Conservation (phyloP, 2,329 filamentous ascomycete genomes). For the Rutstroemia sydowiana region DNA sequence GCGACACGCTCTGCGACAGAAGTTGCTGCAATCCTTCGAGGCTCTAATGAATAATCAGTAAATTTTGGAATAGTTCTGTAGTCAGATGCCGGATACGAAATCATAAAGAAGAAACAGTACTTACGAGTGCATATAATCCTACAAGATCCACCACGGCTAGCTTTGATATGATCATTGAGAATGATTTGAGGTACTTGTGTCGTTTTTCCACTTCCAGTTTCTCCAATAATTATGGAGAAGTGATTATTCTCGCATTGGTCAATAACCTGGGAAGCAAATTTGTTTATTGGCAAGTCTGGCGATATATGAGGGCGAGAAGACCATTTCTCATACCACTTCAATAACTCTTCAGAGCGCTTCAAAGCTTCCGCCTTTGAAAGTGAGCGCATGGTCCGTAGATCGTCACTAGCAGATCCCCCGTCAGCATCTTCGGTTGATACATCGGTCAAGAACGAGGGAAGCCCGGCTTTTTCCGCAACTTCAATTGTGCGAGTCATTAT, state of each 20-base stretch:
- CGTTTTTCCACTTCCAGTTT: conserved; percentile 91
- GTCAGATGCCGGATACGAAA: neutral
- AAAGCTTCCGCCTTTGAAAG: neutral
- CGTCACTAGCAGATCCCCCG: no score
- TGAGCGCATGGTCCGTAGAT: neutral
- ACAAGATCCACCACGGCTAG: conserved; percentile 62
- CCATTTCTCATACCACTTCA: neutral
- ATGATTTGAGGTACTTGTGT: conserved; percentile 96
- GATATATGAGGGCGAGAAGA: neutral
- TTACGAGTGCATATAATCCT: conserved; percentile 81
- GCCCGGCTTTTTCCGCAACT: neutral
- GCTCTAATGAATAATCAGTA: conserved; percentile 41
- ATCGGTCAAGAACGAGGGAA: neutral
- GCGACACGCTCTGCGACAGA: conserved; percentile 88
- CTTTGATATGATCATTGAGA: conserved; percentile 75
- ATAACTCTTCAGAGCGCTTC: neutral
- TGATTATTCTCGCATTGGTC: conserved; percentile 71
- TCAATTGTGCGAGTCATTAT: conserved; percentile 3
- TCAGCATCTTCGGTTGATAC: no score
- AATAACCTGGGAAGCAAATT: conserved; percentile 76
- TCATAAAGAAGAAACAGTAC: neutral
- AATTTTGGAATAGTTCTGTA: neutral
- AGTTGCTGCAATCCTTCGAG: conserved; percentile 84
- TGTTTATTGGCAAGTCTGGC: conserved; percentile 66
- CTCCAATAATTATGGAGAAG: conserved; percentile 89